These are phyloP conservation scores for Neofusicoccum parvum DNA, from an alignment of 2,329 filamentous ascomycete species.

Conservation along the genomic window DNA sequence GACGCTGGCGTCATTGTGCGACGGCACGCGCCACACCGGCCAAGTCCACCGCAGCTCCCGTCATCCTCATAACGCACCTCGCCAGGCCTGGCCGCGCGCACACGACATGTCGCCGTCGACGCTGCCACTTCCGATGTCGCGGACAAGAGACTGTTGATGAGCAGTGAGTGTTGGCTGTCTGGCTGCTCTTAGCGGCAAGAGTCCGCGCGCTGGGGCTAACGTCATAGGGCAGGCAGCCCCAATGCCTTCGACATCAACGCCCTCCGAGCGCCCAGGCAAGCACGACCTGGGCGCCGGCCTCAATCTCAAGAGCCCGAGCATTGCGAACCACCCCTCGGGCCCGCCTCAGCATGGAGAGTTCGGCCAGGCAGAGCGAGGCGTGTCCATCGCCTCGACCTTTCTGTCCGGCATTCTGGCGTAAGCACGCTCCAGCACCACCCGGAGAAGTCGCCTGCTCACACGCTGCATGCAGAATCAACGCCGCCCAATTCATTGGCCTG, in stretches of 20 bases:
- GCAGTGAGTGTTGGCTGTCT: background rate
- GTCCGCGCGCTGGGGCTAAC: background rate
- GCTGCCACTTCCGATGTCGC: background rate
- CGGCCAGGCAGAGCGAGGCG: constrained; percentile 53
- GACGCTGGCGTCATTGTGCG: constrained; percentile 16
- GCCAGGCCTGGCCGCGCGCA: too few species aligned
- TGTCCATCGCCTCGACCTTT: constrained; percentile 54
- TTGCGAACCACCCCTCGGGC: constrained; percentile 46
- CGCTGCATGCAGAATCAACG: constrained; percentile 47
- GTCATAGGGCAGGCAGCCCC: background rate
- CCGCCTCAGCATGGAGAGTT: constrained; percentile 49
- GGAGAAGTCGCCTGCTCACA: background rate
- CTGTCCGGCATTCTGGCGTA: constrained; percentile 52
- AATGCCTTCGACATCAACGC: constrained; percentile 22
- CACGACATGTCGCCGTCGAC: constrained; percentile 11
- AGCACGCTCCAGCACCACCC: constrained; percentile 23
- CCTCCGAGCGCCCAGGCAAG: constrained; percentile 31
- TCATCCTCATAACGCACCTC: background rate
- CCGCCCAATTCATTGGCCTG: constrained; percentile 74
- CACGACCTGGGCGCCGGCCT: constrained; percentile 47
- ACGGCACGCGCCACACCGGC: constrained; percentile 16
- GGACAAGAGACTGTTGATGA: background rate
- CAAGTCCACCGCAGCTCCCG: background rate
- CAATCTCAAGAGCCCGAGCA: constrained; percentile 44
- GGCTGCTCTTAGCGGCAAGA: background rate